phyloP scores from a whole-genome alignment of 163 green algal species.

The Scenedesmus sp. region DNA sequence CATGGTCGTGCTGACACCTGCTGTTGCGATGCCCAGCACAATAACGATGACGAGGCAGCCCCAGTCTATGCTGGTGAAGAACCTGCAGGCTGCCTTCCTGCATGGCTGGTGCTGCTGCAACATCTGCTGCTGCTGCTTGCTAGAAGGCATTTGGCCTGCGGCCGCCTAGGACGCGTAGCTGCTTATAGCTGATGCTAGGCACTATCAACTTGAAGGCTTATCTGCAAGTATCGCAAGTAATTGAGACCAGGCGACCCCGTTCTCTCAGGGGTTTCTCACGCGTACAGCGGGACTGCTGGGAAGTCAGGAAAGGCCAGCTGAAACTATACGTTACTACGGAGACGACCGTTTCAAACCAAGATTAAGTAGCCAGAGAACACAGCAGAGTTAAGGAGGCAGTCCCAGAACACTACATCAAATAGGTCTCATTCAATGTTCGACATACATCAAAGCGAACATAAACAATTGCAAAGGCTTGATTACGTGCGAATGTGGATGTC shows the following conservation, averaged over 20 bases:
- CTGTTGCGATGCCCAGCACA: constrained; percentile 13
- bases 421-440: background rate
- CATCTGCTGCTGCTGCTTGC: background rate
- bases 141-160: background rate
- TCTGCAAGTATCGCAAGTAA: too few relatives aligned
- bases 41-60: background rate
- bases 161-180: background rate
- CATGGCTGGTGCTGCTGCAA: constrained; percentile 3
- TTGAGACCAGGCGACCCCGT: too few relatives aligned
- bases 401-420: background rate
- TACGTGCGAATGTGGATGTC: too few relatives aligned
- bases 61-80: background rate
- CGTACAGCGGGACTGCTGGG: too few relatives aligned
- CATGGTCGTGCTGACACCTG: too few relatives aligned
- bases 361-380: background rate
- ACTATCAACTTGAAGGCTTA: background rate
- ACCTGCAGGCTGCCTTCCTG: background rate
- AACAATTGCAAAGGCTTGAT: too few relatives aligned
- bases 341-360: background rate
- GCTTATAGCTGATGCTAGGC: background rate
- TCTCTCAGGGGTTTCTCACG: too few relatives aligned
- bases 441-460: background rate
- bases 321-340: too few relatives aligned
- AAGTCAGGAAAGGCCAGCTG: too few relatives aligned
- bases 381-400: background rate